Evolutionary conservation across 352 stramenopile species (phyloP).

Genomic region (Phytophthora ramorum): DNA sequence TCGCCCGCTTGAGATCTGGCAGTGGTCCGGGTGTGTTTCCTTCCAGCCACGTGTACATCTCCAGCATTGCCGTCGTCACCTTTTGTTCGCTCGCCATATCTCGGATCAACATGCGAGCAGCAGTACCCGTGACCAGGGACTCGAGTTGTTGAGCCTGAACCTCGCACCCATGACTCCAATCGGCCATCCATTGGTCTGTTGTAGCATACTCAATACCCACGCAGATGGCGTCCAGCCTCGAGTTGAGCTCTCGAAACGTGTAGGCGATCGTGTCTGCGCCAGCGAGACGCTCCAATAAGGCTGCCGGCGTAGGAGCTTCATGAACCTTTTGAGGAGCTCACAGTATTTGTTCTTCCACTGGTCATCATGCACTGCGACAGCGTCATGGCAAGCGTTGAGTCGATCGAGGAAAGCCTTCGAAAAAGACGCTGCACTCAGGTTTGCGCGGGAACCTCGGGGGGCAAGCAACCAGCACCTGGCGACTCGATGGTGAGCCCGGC

Average conservation of each 20-base stretch:
- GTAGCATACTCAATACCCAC: background rate
- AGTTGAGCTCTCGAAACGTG: conserved; percentile 5
- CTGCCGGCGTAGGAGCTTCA: conserved; percentile 13
- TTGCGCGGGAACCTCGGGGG: too few relatives aligned
- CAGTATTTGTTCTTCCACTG: conserved; percentile 1
- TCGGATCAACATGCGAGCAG: conserved; percentile 3
- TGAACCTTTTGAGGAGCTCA: conserved; percentile 3
- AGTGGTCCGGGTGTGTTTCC: background rate
- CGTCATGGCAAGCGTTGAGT: conserved; percentile 5
- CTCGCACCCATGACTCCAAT: conserved; percentile 1
- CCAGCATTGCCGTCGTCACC: conserved; percentile 9
- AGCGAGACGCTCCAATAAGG: conserved; percentile 21
- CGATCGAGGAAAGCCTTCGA: background rate
- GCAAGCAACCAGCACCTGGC: background rate
- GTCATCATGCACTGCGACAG: conserved; percentile 1
- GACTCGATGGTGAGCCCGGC: conserved; percentile 1
- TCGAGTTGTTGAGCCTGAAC: conserved; percentile 8
- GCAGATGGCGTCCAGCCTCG: conserved; percentile 12
- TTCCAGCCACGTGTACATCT: conserved; percentile 7
- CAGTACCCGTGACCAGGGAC: background rate
- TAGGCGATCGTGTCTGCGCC: conserved; percentile 9
- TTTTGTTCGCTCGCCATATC: conserved; percentile 2
- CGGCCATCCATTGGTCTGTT: conserved; percentile 5
- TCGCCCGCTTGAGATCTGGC: conserved; percentile 1
- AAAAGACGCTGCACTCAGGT: conserved; percentile 9